These are phyloP conservation scores for Batkoa obscura DNA, from an alignment of 371 early-diverging fungal genomes.

Conservation along the genomic window DNA sequence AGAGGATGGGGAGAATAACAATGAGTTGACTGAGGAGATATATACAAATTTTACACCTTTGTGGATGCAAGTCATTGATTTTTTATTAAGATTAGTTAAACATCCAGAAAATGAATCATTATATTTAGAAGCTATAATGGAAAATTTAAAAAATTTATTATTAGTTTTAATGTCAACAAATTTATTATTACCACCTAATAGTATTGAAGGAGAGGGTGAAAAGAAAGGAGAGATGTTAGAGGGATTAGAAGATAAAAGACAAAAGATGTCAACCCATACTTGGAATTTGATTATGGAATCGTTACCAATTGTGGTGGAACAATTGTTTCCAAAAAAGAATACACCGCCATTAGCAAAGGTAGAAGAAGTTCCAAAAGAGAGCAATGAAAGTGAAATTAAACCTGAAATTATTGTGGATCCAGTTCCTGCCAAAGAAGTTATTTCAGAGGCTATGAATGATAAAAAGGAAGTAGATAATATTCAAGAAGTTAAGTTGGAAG, in stretches of 20 bases:
- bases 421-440: too few relatives aligned
- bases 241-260: too few relatives aligned
- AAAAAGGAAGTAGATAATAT: too few relatives aligned
- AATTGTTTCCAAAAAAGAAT: not conserved
- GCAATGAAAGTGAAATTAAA: not conserved
- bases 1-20: too few relatives aligned
- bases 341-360: not conserved
- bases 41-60: not conserved
- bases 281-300: not conserved
- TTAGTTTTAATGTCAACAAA: not conserved
- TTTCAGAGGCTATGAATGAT: too few relatives aligned
- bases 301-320: not conserved
- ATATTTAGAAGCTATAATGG: not conserved
- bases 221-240: not conserved
- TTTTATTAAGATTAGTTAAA: not conserved
- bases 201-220: not conserved
- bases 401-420: too few relatives aligned
- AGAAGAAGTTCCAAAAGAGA: not conserved
- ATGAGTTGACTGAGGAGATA: too few relatives aligned
- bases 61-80: not conserved
- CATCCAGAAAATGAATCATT: not conserved
- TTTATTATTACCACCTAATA: not conserved
- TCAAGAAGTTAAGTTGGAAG: too few relatives aligned
- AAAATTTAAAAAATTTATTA: slow-evolving; percentile 1
- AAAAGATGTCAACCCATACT: not conserved